Evolutionary conservation across 1,139 yeast species (phyloP), one percentile per base, ranked within the genome.

Genomic region (Hanseniaspora sp.): DNA sequence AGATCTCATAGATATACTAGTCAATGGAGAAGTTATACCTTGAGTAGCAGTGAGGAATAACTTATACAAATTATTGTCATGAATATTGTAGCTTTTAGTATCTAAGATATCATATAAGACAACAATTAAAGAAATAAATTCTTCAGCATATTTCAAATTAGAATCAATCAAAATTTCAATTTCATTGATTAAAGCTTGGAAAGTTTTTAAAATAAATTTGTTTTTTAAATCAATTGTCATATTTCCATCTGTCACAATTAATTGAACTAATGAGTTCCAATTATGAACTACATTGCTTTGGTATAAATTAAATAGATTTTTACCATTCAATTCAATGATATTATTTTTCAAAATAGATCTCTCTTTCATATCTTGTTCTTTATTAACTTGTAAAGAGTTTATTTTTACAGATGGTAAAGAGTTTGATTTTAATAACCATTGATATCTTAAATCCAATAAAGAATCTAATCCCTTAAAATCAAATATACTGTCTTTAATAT

Each of bases 191-290:
- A 86, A 74, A 9, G 78, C 73, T 61, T 87, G 94, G 60, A 88
- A 80, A 2, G 86, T 79, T 61, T 85, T 95, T 40, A 86, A 69
- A 55, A 87, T 79, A 61, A 90, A 83, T 49, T 79, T 77, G 0
- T 78, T 72, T 53, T 81, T 73, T 29, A 70, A 70, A 12, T 68
- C 64, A 0, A 71, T 62, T 5, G 67, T 64, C 57, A 78, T 60
- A 18, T 71, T 69, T 2, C 80, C 75, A 62, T 84, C 92, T 18
- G 80, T 74, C 7, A 86, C 80, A 49, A 87, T 68, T 4, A 87
- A 80, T 58, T 86, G 86, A 39, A 86, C 80, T 53, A 88, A 68
- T 60, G 83, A 84, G 37, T 83, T 81, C 97, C 97, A 90, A 0
- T 95, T 78, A 61, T 81, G 85, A 33, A 90, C 69, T 56, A 83